phyloP scores from a whole-genome alignment of 495 filamentous ascomycete genomes.

The Penicillium canariense region DNA sequence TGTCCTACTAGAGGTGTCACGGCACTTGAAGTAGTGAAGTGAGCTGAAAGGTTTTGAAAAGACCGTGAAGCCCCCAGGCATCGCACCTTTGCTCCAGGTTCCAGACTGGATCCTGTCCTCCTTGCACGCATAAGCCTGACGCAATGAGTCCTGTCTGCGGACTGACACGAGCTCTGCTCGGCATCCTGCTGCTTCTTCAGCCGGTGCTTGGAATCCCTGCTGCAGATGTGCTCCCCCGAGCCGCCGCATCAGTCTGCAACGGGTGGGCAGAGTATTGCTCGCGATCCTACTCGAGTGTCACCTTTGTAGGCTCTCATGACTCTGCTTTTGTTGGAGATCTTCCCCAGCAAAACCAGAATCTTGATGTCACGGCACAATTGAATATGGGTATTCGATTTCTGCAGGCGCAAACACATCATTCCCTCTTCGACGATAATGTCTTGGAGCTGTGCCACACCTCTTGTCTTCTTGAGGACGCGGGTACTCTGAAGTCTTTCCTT shows the following conservation, averaged over 20 bases:
- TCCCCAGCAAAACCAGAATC: slow-evolving; percentile 64
- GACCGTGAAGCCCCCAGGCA: no score
- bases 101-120: no score
- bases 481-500: slow-evolving; percentile 57
- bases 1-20: not conserved
- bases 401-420: slow-evolving; percentile 64
- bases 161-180: slow-evolving; percentile 11
- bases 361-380: slow-evolving; percentile 62
- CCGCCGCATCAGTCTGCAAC: slow-evolving; percentile 52
- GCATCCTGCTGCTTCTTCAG: slow-evolving; percentile 15
- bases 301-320: slow-evolving; percentile 69
- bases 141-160: not conserved
- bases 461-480: slow-evolving; percentile 64
- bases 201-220: slow-evolving; percentile 1
- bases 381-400: slow-evolving; percentile 67
- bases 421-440: slow-evolving; percentile 36
- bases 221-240: not conserved
- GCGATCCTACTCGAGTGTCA: slow-evolving; percentile 62
- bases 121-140: no score
- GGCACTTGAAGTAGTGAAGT: no score
- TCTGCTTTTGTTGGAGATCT: slow-evolving; percentile 61
- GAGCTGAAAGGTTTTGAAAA: not conserved
- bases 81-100: no score
- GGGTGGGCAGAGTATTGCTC: slow-evolving; percentile 61
- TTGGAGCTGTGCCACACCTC: slow-evolving; percentile 65